A percentile compares a stretch with the other conserved stretches of the same genome.
Evolutionary conservation across 2,329 filamentous ascomycete species (phyloP).

Genomic region (Pseudogymnoascus sp.): DNA sequence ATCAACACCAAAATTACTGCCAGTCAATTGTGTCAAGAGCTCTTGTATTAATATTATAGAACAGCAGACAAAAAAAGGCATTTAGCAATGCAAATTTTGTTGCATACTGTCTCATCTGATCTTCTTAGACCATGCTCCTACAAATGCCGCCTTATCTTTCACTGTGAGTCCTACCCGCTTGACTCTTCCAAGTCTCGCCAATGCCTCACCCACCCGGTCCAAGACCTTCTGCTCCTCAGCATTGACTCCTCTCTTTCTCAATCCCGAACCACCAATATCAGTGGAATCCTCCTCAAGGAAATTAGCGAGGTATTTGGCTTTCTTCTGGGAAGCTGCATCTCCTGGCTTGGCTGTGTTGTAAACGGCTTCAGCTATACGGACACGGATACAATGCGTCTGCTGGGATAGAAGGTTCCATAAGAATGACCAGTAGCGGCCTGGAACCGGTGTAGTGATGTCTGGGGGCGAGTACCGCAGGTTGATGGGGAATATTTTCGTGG

Average conservation of each 20-base stretch:
- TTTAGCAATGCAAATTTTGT: not conserved
- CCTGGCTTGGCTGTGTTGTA: constrained; percentile 39
- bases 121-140: constrained; percentile 58
- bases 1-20: no score
- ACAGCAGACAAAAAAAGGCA: not conserved
- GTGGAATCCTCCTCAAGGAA: constrained; percentile 24
- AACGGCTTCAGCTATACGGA: constrained; percentile 77
- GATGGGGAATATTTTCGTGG: constrained; percentile 78
- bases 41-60: no score
- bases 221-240: constrained; percentile 62
- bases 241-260: constrained; percentile 12
- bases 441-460: constrained; percentile 86
- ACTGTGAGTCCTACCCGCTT: constrained; percentile 83
- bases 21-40: no score
- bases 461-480: constrained; percentile 82
- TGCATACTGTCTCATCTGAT: constrained; percentile 20
- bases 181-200: constrained; percentile 80
- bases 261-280: not conserved
- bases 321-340: constrained; percentile 23
- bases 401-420: constrained; percentile 80
- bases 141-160: constrained; percentile 74
- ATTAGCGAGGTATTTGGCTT: constrained; percentile 28
- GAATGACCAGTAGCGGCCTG: constrained; percentile 64
- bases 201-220: constrained; percentile 72
- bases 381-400: constrained; percentile 82